Evolutionary conservation across 2,329 filamentous ascomycete species (phyloP).

Genomic region (Claviceps pusilla): DNA sequence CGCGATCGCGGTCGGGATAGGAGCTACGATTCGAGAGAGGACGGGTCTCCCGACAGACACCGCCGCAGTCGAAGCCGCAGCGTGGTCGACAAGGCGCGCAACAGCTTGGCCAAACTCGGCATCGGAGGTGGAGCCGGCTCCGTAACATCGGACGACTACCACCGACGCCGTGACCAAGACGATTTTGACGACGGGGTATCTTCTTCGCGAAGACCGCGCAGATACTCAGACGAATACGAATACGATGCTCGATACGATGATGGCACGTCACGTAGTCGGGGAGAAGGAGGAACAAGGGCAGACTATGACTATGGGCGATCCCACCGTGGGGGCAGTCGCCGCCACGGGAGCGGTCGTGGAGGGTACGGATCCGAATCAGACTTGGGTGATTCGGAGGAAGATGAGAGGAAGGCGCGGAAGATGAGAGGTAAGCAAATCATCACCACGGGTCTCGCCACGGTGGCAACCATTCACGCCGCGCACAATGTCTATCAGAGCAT

Average conservation of each 20-base stretch:
- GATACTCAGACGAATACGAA: slow-evolving; percentile 31
- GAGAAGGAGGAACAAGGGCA: slow-evolving; percentile 19
- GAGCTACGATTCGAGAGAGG: slow-evolving; percentile 26
- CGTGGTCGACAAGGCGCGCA: slow-evolving; percentile 47
- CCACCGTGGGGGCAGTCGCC: slow-evolving; percentile 23
- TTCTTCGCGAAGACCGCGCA: slow-evolving; percentile 22
- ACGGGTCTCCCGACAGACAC: slow-evolving; percentile 29
- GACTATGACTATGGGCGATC: slow-evolving; percentile 35
- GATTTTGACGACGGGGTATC: slow-evolving; percentile 27
- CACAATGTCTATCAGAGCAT: slow-evolving; percentile 44
- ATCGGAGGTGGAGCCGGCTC: slow-evolving; percentile 33
- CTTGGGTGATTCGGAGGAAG: slow-evolving; percentile 42
- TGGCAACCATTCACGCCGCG: slow-evolving; percentile 46
- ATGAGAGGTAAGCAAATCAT: slow-evolving; percentile 49
- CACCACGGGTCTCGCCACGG: slow-evolving; percentile 39
- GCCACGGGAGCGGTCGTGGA: slow-evolving; percentile 24
- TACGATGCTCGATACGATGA: slow-evolving; percentile 26
- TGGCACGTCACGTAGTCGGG: slow-evolving; percentile 11
- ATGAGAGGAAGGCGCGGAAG: slow-evolving; percentile 38
- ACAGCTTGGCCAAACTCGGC: slow-evolving; percentile 46
- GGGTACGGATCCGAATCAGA: slow-evolving; percentile 37
- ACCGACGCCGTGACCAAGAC: slow-evolving; percentile 26
- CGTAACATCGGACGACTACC: slow-evolving; percentile 22
- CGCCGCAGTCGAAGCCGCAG: slow-evolving; percentile 44
- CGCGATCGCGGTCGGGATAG: slow-evolving; percentile 20